A percentile compares a stretch with the other conserved stretches of the same genome.
Evolutionary conservation across 495 filamentous ascomycete genomes (phyloP).

Genomic region (Emericellopsis terricola): DNA sequence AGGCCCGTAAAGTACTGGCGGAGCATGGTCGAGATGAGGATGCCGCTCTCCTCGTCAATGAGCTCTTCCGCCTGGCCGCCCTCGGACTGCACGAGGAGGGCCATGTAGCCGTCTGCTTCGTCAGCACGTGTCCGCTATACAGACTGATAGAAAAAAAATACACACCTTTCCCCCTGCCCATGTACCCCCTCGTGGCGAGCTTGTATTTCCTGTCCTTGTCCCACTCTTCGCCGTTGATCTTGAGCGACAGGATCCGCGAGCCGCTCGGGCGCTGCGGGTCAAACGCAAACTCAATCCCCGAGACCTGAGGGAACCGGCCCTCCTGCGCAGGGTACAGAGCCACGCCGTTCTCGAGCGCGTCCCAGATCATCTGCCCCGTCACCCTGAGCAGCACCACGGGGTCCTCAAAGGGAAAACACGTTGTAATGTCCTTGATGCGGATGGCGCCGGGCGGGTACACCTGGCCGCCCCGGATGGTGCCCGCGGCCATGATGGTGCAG

Average conservation of each 20-base stretch:
- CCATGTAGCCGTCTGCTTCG: slow-evolving; percentile 44
- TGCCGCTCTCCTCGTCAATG: slow-evolving; percentile 68
- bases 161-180: slow-evolving; percentile 57
- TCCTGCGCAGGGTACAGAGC: slow-evolving; percentile 67
- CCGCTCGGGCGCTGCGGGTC: slow-evolving; percentile 39
- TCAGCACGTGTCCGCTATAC: background rate
- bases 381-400: slow-evolving; percentile 63
- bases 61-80: slow-evolving; percentile 60
- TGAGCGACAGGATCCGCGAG: slow-evolving; percentile 41
- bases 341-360: slow-evolving; percentile 69
- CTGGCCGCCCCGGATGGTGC: slow-evolving; percentile 81
- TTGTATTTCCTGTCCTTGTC: slow-evolving; percentile 42
- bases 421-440: slow-evolving; percentile 53
- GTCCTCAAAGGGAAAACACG: slow-evolving; percentile 85
- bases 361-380: slow-evolving; percentile 44
- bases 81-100: slow-evolving; percentile 47
- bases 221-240: slow-evolving; percentile 38
- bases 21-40: slow-evolving; percentile 67
- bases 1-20: slow-evolving; percentile 79
- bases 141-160: background rate
- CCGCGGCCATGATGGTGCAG: slow-evolving; percentile 68
- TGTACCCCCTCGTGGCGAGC: slow-evolving; percentile 65
- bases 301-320: slow-evolving; percentile 59
- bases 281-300: slow-evolving; percentile 56
- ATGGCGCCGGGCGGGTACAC: slow-evolving; percentile 70